Base-by-base conservation (phyloP, 495 filamentous ascomycete genomes). In the Neurospora sp. region DNA sequence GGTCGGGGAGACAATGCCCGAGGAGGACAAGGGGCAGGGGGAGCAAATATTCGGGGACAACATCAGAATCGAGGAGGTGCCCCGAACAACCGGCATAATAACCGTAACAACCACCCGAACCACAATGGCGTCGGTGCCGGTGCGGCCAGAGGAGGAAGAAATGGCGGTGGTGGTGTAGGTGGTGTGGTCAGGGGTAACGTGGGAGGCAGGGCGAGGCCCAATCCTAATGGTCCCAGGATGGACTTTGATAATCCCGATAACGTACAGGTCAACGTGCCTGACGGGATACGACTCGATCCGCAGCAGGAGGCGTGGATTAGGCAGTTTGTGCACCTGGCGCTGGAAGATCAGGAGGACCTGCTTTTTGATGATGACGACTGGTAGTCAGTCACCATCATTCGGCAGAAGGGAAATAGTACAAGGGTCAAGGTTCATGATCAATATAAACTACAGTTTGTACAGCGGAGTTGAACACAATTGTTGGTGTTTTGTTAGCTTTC, bases 331-430 rank as follows among this genome's bases (percentile, higher is more conserved):
- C 82, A 81, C 77, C 81, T 85, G 70, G 87, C 86, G 23, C 78
- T 88, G 72, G 82, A 85, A 42, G 87, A 89, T 73, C 78, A 86
- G 75, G 87, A 89, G 78, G 82, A 88, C 77, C 74, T 81, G 46
- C 44, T 85, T 31, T 77, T 72, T 66, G 83, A 83, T 69, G 77
- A 77, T 71, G 81, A 83, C 39, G 80, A 82, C 69, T 66, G 54
- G 54, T 66, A 66, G 54, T 82, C 16, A 59, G 48, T 16, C 66
- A 38, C 10, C 70, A 16, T 41, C 54, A n/a, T 35, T 73, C 62
- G 69, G 73, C 38, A 16, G 69, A 42, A 70, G 41, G 72, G 76
- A 73, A 78, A 76, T 70, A 54, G 72, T 35, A 78, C 69, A 72
- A 66, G 71, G 54, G 54, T 46, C 69, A 72, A 66, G 71, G 54